Percentiles rank a stretch among this genome's conserved stretches.
phyloP scores from a whole-genome alignment of 768 basidiomycete species.

The Xerocomellus intermedius region DNA sequence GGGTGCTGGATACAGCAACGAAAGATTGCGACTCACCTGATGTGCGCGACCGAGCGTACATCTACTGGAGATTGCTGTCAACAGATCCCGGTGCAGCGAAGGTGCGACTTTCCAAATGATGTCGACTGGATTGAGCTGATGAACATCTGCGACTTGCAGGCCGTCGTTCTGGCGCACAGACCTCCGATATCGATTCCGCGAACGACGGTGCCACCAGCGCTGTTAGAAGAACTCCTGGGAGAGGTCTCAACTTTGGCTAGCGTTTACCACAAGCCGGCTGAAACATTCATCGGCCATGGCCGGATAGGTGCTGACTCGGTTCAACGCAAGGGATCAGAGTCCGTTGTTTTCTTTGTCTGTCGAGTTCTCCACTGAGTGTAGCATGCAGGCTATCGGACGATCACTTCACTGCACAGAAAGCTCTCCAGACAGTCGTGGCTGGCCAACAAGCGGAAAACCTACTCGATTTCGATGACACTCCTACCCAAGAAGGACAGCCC shows the following conservation, averaged over 20 bases:
- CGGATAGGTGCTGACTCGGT: constrained; percentile 82
- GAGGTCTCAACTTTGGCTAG: constrained; percentile 90
- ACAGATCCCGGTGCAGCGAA: constrained; percentile 96
- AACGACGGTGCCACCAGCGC: constrained; percentile 82
- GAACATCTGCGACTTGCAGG: constrained; percentile 35
- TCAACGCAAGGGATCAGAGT: constrained; percentile 62
- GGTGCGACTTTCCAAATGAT: constrained; percentile 40
- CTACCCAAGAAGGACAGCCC: constrained; percentile 54
- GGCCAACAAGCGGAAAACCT: constrained; percentile 95
- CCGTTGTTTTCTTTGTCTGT: constrained; percentile 25
- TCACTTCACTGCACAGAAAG: constrained; percentile 70
- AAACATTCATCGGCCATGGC: constrained; percentile 93
- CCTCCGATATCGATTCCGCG: constrained; percentile 93
- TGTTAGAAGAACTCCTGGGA: constrained; percentile 87
- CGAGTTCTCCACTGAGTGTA: constrained; percentile 1
- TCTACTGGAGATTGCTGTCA: constrained; percentile 94
- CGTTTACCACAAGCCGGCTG: constrained; percentile 96
- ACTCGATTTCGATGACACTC: constrained; percentile 86
- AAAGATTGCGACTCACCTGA: constrained; percentile 97
- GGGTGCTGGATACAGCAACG: constrained; percentile 90
- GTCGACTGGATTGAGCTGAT: neutral
- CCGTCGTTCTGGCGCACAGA: constrained; percentile 86
- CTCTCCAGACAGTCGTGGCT: constrained; percentile 82
- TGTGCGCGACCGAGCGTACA: constrained; percentile 94
- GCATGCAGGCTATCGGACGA: constrained; percentile 60